Base-by-base conservation (phyloP, 345 rosid species). In the Melaleuca quinquenervia region DNA sequence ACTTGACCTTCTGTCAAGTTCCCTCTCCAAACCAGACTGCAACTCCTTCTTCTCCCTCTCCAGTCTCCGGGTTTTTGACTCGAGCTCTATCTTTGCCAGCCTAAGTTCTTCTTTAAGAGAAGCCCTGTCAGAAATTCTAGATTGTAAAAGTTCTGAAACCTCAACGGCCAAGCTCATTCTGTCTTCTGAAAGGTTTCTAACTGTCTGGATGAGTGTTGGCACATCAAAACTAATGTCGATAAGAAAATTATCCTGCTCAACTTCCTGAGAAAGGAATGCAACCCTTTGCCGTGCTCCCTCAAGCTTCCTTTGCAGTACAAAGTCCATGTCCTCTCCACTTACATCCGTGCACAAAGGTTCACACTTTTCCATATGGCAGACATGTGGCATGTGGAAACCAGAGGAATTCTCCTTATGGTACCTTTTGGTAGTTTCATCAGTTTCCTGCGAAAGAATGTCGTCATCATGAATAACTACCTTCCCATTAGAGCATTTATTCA, bases 1-100 rank as follows among this genome's bases (percentile, higher is more conserved):
- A 88, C 93, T 92, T 32, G 99, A 98, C 91, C 99, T 94, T 92
- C 99, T 94, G 88, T 98, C 99, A 6, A 98, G 90, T 90, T 98
- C 99, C 88, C 95, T 96, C 93, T 98, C 99, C 94, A 98, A 84
- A 56, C 93, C 95, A 58, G 89, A 86, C 90, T 96, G 98, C 90
- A 95, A 89, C 87, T 96, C 98, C 80, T 87, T 86, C 90, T 93
- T 96, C 91, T 97, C 98, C 86, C 90, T 95, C 88, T 94, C 98
- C 48, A 96, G 84, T 88, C 94, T 93, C 82, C 89, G 90, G 83
- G 89, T 88, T 78, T 85, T 90, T 83, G 93, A 90, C 82, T 92
- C 95, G 86, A 91, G 83, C 78, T 98, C 99, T 80, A 87, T 87
- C 90, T 92, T 96, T 36, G 88, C 88, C 88, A 88, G 82, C 87